These are phyloP conservation scores for Pseudocercospora ulei DNA, from an alignment of 2,329 filamentous ascomycete species.

Conservation along the genomic window DNA sequence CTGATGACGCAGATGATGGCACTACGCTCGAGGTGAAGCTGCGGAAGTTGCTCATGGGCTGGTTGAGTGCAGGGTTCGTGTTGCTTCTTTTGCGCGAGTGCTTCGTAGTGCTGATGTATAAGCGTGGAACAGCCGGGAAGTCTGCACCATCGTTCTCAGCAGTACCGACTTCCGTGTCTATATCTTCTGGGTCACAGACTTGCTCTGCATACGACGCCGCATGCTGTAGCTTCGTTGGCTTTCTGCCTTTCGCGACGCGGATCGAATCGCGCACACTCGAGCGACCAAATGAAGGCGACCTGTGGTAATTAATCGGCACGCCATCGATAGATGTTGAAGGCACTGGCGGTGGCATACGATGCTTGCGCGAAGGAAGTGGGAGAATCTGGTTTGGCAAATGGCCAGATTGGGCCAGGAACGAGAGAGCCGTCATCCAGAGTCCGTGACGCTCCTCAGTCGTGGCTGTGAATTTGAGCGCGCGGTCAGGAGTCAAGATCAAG, in stretches of 20 bases:
- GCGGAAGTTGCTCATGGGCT: constrained; percentile 59
- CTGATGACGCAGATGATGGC: constrained; percentile 33
- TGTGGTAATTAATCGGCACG: constrained; percentile 27
- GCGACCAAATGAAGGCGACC: constrained; percentile 34
- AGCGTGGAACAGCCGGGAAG: constrained; percentile 62
- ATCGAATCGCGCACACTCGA: constrained; percentile 77
- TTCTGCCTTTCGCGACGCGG: constrained; percentile 63
- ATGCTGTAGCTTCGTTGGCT: constrained; percentile 21
- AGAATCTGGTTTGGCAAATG: constrained; percentile 24
- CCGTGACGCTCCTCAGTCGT: constrained; percentile 76
- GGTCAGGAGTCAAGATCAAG: constrained; percentile 81
- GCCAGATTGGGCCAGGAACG: constrained; percentile 84
- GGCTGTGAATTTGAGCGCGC: constrained; percentile 92
- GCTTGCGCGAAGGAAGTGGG: constrained; percentile 27
- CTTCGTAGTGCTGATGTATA: constrained; percentile 48
- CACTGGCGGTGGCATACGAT: constrained; percentile 25
- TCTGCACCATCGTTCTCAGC: constrained; percentile 51
- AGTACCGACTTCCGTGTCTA: constrained; percentile 8
- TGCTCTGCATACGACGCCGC: constrained; percentile 17
- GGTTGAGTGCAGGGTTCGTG: constrained; percentile 64
- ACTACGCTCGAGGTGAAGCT: constrained; percentile 56
- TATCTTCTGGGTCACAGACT: constrained; percentile 7
- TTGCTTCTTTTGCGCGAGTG: constrained; percentile 85
- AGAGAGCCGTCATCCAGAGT: constrained; percentile 86
- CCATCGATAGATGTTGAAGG: constrained; percentile 27